phyloP scores from a whole-genome alignment of 768 basidiomycete species.

The Kwoniella dejecticola region DNA sequence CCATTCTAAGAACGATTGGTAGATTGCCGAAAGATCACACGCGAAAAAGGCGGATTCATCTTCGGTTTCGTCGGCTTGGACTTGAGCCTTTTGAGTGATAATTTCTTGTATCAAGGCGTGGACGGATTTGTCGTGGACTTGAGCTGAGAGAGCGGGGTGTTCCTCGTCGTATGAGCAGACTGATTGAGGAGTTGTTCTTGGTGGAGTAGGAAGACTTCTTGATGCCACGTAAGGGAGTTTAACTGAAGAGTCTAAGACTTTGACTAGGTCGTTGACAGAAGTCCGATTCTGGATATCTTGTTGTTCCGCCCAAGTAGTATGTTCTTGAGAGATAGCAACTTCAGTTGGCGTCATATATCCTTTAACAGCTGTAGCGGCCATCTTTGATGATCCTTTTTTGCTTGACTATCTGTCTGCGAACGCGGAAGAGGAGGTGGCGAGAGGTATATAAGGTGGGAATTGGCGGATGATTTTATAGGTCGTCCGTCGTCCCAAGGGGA shows the following conservation, averaged over 20 bases:
- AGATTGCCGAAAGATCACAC: slow-evolving; percentile 86
- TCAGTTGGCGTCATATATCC: slow-evolving; percentile 17
- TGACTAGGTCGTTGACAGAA: slow-evolving; percentile 33
- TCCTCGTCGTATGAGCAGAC: slow-evolving; percentile 18
- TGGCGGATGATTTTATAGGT: slow-evolving; percentile 14
- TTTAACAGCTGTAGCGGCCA: slow-evolving; percentile 19
- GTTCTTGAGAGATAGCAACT: slow-evolving; percentile 12
- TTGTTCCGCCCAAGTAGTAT: slow-evolving; percentile 16
- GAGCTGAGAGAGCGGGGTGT: slow-evolving; percentile 31
- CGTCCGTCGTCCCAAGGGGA: slow-evolving; percentile 26
- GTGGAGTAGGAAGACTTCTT: slow-evolving; percentile 25
- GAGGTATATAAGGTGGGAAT: background rate
- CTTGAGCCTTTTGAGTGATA: slow-evolving; percentile 25
- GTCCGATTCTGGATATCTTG: slow-evolving; percentile 4
- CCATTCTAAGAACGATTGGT: slow-evolving; percentile 83
- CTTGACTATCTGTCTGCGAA: background rate
- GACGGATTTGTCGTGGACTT: slow-evolving; percentile 33
- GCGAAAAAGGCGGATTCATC: slow-evolving; percentile 97
- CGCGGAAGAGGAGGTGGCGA: background rate
- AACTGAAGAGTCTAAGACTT: slow-evolving; percentile 41
- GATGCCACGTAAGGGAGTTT: slow-evolving; percentile 29
- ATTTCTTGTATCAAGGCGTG: slow-evolving; percentile 41
- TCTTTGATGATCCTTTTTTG: background rate
- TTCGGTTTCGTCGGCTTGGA: slow-evolving; percentile 57
- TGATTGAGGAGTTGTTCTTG: slow-evolving; percentile 6